Conservation (phyloP, 495 filamentous ascomycete genomes). For the Neurospora terricola region DNA sequence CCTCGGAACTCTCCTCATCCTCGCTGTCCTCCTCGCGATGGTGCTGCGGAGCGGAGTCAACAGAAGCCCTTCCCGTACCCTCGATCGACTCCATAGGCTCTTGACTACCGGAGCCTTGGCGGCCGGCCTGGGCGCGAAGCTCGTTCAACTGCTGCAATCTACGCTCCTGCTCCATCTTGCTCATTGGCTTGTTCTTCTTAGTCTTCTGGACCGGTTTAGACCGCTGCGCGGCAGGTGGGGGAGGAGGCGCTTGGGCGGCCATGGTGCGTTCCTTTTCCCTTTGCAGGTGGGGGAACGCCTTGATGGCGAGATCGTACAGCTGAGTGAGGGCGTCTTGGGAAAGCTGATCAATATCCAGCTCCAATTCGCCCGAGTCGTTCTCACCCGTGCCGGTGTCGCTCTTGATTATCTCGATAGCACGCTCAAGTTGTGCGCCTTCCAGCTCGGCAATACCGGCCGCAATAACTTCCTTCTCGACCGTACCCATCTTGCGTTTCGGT, state of each 20-base stretch:
- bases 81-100: conserved; percentile 35
- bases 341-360: conserved; percentile 83
- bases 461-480: conserved; percentile 76
- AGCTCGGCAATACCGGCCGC: conserved; percentile 69
- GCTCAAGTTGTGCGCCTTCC: conserved; percentile 59
- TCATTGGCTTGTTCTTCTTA: conserved; percentile 99
- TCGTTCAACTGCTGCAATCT: conserved; percentile 71
- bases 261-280: conserved; percentile 26
- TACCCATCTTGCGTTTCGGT: conserved; percentile 50
- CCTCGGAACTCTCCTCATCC: conserved; percentile 27
- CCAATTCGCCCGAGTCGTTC: conserved; percentile 74
- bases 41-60: conserved; percentile 10
- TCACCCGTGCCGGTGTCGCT: conserved; percentile 72
- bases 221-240: conserved; percentile 27
- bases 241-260: conserved; percentile 14
- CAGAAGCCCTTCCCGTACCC: conserved; percentile 15
- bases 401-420: conserved; percentile 84
- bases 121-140: conserved; percentile 38
- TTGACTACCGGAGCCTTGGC: conserved; percentile 36
- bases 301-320: conserved; percentile 67
- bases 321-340: conserved; percentile 62
- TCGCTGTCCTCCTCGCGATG: conserved; percentile 31
- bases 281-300: conserved; percentile 46
- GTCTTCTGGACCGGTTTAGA: conserved; percentile 49
- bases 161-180: conserved; percentile 82